Evolutionary conservation across 306 rosid species (phyloP), one percentile per base, ranked within the genome.

Genomic region (Cucurbita maxima): DNA sequence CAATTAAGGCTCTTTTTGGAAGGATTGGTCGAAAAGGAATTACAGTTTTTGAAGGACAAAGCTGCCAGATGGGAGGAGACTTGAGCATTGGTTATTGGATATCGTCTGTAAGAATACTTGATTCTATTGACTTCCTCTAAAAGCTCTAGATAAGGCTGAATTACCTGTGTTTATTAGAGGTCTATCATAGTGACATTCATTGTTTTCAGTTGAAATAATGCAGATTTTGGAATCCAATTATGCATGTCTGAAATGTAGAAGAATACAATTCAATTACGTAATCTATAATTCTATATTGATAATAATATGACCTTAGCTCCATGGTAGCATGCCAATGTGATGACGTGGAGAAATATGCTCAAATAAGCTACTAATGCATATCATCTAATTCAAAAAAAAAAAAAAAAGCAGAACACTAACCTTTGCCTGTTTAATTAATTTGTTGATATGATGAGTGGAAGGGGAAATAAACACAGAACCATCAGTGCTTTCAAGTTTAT

Each of bases 361-460:
- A 51, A 70, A 51, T 70, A 70, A 70, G 14, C 36, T 70, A 50
- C 58, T 55, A 40, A 55, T 40, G 40, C 20, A 44, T 14, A 34
- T 61, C 81, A 38, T 72, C 43, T 51, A 58, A 30, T 50, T 7
- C 41, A 37, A 16, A 30, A 73, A 56, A 37, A 30, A 30, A 30
- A 30, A 25, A 25, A 25, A 25, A 25, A 25, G 37, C 79, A 61
- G 69, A 72, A 40, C 75, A 79, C 88, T 71, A 79, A 87, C 81
- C 83, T 62, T 79, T 62, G 85, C 84, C 82, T 83, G 88, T 71
- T 81, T 87, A 48, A 80, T 82, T 63, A 81, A 84, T 71, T 86
- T 80, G 68, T 81, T 76, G 75, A 77, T 76, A 54, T 81, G 86
- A 75, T 76, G 91, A 78, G 73, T 57, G 64, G 83, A 44, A 20